Conservation (phyloP, 2,329 filamentous ascomycete genomes). For the Amauroascus verrucosus region DNA sequence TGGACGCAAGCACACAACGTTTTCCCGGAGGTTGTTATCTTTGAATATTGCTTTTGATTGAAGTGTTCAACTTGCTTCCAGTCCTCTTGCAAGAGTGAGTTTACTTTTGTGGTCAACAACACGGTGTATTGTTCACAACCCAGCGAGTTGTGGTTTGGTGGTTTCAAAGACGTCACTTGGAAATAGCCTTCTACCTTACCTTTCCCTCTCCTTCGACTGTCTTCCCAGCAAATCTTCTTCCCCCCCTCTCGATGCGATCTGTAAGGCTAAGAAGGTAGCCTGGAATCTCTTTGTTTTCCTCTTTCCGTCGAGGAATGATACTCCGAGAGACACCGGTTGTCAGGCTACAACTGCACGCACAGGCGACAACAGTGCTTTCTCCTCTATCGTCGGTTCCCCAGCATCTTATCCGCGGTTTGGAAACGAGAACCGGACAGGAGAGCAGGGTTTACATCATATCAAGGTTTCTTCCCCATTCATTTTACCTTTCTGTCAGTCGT, state of each 20-base stretch:
- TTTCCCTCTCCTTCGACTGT: not conserved
- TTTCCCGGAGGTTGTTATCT: not conserved
- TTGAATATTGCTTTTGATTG: constrained; percentile 1
- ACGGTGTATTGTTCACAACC: not conserved
- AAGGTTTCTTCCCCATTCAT: constrained; percentile 9
- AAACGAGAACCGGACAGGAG: constrained; percentile 1
- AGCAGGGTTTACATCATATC: constrained; percentile 11
- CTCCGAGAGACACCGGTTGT: not conserved
- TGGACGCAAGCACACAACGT: constrained; percentile 1
- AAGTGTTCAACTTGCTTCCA: not conserved
- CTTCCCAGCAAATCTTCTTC: not conserved
- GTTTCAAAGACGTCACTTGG: constrained; percentile 3
- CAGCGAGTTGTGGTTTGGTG: not conserved
- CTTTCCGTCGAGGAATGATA: not conserved
- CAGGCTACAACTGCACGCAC: not conserved
- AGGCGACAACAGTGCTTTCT: not conserved
- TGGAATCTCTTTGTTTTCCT: not conserved
- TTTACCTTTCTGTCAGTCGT: constrained; percentile 7
- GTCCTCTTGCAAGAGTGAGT: not conserved
- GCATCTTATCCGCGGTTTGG: not conserved
- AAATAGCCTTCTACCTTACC: constrained; percentile 1
- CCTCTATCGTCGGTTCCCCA: not conserved
- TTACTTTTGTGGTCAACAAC: not conserved
- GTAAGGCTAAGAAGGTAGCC: constrained; percentile 2
- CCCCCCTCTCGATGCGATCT: not conserved